phyloP scores from a whole-genome alignment of 1,284 basidiomycete genomes.

The Porodaedalea pini region DNA sequence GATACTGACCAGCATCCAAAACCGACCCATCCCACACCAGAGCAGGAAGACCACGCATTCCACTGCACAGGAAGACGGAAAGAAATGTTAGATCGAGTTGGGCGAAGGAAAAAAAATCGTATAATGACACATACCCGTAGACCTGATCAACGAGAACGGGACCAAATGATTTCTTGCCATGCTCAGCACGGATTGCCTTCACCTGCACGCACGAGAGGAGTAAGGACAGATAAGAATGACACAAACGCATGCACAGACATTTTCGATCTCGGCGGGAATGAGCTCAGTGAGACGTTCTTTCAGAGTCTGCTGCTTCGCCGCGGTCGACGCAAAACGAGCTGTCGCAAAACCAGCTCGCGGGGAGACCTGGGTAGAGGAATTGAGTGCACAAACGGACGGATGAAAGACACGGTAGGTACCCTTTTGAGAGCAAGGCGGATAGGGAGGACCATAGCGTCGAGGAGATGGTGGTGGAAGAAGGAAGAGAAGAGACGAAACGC shows the following conservation, averaged over 20 bases:
- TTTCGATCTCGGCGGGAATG: conserved; percentile 86
- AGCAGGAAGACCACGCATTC: conserved; percentile 87
- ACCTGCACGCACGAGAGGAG: conserved; percentile 47
- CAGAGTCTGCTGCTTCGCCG: conserved; percentile 69
- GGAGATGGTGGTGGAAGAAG: conserved; percentile 24
- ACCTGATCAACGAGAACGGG: conserved; percentile 90
- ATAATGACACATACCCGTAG: conserved; percentile 57
- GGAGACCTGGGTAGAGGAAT: not conserved
- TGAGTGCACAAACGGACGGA: not conserved
- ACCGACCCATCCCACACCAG: conserved; percentile 97
- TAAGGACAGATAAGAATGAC: conserved; percentile 5
- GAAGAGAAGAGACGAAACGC: conserved; percentile 14
- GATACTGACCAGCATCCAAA: conserved; percentile 74
- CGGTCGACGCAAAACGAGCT: conserved; percentile 62
- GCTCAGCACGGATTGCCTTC: conserved; percentile 76
- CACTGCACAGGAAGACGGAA: conserved; percentile 49
- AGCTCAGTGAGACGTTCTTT: conserved; percentile 90
- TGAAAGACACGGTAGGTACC: conserved; percentile 35
- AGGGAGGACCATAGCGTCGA: conserved; percentile 29
- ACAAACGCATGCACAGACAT: conserved; percentile 43
- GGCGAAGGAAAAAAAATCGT: not conserved
- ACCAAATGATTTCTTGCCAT: conserved; percentile 90
- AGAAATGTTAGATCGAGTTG: conserved; percentile 5
- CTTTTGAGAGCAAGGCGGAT: conserved; percentile 45
- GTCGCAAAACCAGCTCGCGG: conserved; percentile 17